Base-by-base conservation (phyloP, 805 yeast species). In the Saccharomycopsis schoenii region DNA sequence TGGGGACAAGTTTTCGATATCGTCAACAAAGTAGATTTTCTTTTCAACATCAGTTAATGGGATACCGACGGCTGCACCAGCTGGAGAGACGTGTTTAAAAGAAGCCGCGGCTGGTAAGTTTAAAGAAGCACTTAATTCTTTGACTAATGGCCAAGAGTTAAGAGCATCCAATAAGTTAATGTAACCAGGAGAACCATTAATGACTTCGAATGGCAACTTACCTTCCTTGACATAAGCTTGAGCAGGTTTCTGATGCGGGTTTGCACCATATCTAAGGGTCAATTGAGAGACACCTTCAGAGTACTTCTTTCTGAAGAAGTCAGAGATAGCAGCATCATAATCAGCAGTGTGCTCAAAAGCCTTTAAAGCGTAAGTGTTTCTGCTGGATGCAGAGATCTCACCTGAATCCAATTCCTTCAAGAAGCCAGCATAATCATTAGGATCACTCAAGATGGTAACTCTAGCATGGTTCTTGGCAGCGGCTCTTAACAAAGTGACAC, bases 231-330 rank as follows among this genome's bases (percentile, higher is more conserved):
- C 96, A 71, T 76, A 94, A 59, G 98, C 97, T 80, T 94, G 99
- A 37, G 99, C 97, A 57, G 99, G 99, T 77, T 90, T 94, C 80
- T 94, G 99, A 76, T 94, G 98, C 63, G 99, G 99, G 80, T 94
- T 94, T 62, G 97, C 97, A 74, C 99, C 99, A 75, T 94, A 94
- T 80, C 99, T 86, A 70, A 94, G 82, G 36, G 97, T 93, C 75
- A 94, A 80, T 82, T 93, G 98, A 60, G 94, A 82, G 56, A 77
- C 78, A 73, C 85, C 88, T 77, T 93, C 98, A 58, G 96, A 83
- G 79, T 94, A 94, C 77, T 90, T 92, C 79, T 91, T 94, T 80
- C 99, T 86, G 84, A 94, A 94, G 75, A 90, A 94, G 78, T 94
- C 99, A 61, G 97, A 83, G 71, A 94, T 94, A 61, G 96, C 89